phyloP scores from a whole-genome alignment of 495 filamentous ascomycete genomes.

The Penicillium dipodomyicola region DNA sequence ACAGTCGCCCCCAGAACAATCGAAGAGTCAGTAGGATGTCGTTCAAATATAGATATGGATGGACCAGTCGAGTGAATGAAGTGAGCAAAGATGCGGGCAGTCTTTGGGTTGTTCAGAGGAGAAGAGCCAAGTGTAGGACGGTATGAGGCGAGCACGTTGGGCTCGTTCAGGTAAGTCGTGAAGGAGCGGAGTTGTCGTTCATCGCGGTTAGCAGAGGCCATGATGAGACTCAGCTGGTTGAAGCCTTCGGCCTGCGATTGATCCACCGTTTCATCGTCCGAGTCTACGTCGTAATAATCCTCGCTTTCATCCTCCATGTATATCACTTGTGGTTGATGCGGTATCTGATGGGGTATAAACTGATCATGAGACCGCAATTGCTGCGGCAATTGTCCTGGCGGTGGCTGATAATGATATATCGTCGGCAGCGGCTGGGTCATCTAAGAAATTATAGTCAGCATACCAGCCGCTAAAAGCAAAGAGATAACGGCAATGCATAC shows the following conservation, averaged over 20 bases:
- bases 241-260: slow-evolving; percentile 56
- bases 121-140: slow-evolving; percentile 69
- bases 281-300: slow-evolving; percentile 61
- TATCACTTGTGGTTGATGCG: slow-evolving; percentile 20
- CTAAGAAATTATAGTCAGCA: background rate
- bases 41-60: slow-evolving; percentile 81
- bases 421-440: slow-evolving; percentile 8
- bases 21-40: slow-evolving; percentile 75
- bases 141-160: slow-evolving; percentile 76
- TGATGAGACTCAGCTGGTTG: slow-evolving; percentile 45
- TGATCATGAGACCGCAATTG: slow-evolving; percentile 14
- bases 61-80: slow-evolving; percentile 90
- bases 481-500: background rate
- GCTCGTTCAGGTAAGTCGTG: slow-evolving; percentile 62
- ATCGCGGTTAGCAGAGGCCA: slow-evolving; percentile 50
- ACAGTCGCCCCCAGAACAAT: slow-evolving; percentile 65
- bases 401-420: slow-evolving; percentile 17
- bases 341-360: slow-evolving; percentile 8
- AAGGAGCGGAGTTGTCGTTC: slow-evolving; percentile 56
- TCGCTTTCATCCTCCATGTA: slow-evolving; percentile 53
- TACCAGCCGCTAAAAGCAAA: background rate
- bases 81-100: slow-evolving; percentile 85
- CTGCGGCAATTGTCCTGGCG: slow-evolving; percentile 9
- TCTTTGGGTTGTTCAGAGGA: slow-evolving; percentile 77
- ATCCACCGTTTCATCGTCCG: slow-evolving; percentile 64